Evolutionary conservation across 768 basidiomycete genomes (phyloP), one percentile per base, ranked within the genome.

Genomic region (Sporobolomyces pararoseus): DNA sequence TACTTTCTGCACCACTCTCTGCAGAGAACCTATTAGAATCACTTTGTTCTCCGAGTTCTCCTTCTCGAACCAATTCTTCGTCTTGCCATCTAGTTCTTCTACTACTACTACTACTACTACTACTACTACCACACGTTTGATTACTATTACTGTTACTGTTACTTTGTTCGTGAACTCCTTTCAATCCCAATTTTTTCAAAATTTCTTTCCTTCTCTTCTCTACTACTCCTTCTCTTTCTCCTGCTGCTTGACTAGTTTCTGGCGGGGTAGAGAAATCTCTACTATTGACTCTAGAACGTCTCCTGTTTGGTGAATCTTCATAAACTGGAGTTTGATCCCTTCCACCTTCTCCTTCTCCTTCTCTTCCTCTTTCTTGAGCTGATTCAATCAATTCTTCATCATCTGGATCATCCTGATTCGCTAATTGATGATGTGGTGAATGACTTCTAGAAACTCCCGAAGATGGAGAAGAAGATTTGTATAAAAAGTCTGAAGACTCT

Each of bases 401-500:
- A 35, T n/a, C n/a, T n/a, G n/a, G n/a, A n/a, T n/a, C n/a, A n/a
- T 59, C 58, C 12, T 21, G 42, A 34, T 35, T 58, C 35, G 55
- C 37, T 7, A 58, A 27, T 3, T 46, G 29, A 17, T 46, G 55
- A 32, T 57, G 34, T n/a, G 55, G 65, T 7, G 34, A 58, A 14
- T 35, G 55, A 35, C n/a, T 25, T 14, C 55, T 31, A 4, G 44
- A 51, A 12, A 37, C 35, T n/a, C n/a, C n/a, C 25, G 54, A 49
- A 14, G 9, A 17, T 10, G 35, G 29, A 2, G n/a, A n/a, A 1
- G 50, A n/a, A 21, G 27, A 44, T 37, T 49, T 34, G 52, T n/a
- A n/a, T n/a, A 47, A 42, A 23, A 55, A 37, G 44, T 67, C 59
- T 39, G 53, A 61, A 32, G 66, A 67, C 10, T 39, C 37, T 14